phyloP scores from a whole-genome alignment of 2,329 filamentous ascomycete genomes.

The Metarhizium humberi region DNA sequence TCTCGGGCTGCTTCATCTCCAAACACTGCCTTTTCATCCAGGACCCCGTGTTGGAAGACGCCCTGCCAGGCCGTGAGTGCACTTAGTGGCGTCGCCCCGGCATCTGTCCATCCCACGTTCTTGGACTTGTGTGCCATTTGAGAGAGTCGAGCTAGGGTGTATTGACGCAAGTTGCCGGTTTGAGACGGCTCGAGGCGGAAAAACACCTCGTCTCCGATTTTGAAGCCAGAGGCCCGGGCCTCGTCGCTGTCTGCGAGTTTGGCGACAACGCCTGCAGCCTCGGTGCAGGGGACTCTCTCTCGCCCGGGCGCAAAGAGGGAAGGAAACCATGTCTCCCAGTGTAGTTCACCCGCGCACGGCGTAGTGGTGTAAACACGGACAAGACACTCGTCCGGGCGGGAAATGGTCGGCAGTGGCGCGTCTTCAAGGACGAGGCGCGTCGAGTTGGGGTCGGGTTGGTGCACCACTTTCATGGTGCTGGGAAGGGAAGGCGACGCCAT shows the following conservation, averaged over 20 bases:
- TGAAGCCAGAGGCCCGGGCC: conserved; percentile 15
- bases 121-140: conserved; percentile 23
- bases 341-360: conserved; percentile 19
- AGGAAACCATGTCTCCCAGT: conserved; percentile 14
- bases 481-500: conserved; percentile 4
- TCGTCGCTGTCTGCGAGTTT: conserved; percentile 9
- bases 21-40: conserved; percentile 16
- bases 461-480: conserved; percentile 11
- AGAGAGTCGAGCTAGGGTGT: conserved; percentile 18
- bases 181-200: conserved; percentile 15
- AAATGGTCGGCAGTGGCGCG: conserved; percentile 11
- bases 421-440: conserved; percentile 9
- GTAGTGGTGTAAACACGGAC: conserved; percentile 20
- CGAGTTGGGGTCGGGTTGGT: conserved; percentile 11
- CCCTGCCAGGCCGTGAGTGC: conserved; percentile 29
- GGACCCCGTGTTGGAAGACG: conserved; percentile 22
- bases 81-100: conserved; percentile 26
- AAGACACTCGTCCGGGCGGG: conserved; percentile 15
- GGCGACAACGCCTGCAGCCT: conserved; percentile 26
- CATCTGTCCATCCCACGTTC: conserved; percentile 19
- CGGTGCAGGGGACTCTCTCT: conserved; percentile 21
- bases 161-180: conserved; percentile 20
- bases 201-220: conserved; percentile 21
- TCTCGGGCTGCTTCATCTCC: not conserved
- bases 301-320: conserved; percentile 8